phyloP scores from a whole-genome alignment of 2,329 filamentous ascomycete species.

The Xylariaceae sp. region DNA sequence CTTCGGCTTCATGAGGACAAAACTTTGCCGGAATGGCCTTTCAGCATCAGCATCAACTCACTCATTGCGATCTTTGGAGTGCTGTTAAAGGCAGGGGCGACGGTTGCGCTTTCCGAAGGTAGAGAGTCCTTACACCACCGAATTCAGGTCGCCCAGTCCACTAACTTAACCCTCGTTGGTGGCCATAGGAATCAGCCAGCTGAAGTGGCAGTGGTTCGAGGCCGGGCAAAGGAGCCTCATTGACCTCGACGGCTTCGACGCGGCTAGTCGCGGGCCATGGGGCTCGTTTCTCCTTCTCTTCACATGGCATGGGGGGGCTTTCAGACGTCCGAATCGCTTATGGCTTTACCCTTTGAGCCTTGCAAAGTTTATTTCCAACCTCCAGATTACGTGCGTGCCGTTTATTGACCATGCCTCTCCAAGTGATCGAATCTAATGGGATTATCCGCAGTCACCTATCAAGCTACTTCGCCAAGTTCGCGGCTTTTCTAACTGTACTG shows the following conservation, averaged over 20 bases:
- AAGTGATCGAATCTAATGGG: neutral
- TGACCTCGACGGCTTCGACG: conserved; percentile 7
- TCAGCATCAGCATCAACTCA: conserved; percentile 9
- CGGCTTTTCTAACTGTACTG: conserved; percentile 8
- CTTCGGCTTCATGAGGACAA: conserved; percentile 1
- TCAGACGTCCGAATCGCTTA: neutral
- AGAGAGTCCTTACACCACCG: no score
- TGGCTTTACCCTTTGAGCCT: neutral
- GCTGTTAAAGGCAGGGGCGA: conserved; percentile 9
- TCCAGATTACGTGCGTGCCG: neutral
- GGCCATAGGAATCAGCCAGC: conserved; percentile 5
- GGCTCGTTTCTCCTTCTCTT: conserved; percentile 4
- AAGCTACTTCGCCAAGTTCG: conserved; percentile 4
- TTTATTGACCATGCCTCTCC: neutral
- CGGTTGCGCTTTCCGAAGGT: conserved; percentile 8
- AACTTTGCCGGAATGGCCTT: conserved; percentile 3
- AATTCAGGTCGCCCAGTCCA: neutral
- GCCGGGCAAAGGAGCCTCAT: conserved; percentile 3
- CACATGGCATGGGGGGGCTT: neutral
- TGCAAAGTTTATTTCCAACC: neutral
- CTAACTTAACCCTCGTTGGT: neutral
- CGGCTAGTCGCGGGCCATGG: conserved; percentile 8
- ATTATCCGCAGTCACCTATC: neutral
- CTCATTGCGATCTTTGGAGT: conserved; percentile 10
- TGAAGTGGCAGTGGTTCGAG: conserved; percentile 12